phyloP scores from a whole-genome alignment of 352 stramenopile genomes.

The Phytophthora pini region DNA sequence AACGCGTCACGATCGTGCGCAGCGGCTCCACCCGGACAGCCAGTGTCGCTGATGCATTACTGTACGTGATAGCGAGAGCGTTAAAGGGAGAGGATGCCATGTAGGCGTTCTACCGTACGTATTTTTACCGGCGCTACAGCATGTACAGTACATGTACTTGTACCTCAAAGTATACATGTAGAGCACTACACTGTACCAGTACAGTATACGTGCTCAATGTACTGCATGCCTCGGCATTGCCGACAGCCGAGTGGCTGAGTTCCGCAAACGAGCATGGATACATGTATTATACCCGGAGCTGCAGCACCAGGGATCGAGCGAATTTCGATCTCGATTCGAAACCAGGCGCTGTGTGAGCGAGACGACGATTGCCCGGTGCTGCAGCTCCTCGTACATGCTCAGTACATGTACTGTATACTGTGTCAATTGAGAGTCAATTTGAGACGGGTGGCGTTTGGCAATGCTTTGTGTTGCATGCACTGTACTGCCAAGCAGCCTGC shows the following conservation, averaged over 20 bases:
- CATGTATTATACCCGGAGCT: neutral
- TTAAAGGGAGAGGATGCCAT: neutral
- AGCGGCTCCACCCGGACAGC: constrained; percentile 6
- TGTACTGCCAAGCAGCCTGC: neutral
- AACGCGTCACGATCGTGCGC: constrained; percentile 13
- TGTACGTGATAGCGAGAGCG: neutral
- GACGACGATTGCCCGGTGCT: constrained; percentile 16
- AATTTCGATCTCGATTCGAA: neutral
- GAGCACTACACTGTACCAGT: no score
- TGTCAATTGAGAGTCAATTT: constrained; percentile 1
- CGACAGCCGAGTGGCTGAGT: no score
- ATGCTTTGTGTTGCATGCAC: neutral
- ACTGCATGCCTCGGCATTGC: no score
- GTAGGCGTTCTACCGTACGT: no score
- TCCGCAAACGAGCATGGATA: no score
- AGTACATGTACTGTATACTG: neutral
- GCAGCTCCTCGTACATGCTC: constrained; percentile 12
- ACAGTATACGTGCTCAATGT: no score
- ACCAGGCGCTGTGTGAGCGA: neutral
- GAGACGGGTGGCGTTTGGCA: neutral
- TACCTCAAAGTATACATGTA: neutral
- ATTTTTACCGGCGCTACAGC: neutral
- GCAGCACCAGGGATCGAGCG: constrained; percentile 9
- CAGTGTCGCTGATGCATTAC: neutral
- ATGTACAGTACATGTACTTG: neutral